Evolutionary conservation across 257 asterid species (phyloP).

Genomic region (Jaltomata sinuosa): DNA sequence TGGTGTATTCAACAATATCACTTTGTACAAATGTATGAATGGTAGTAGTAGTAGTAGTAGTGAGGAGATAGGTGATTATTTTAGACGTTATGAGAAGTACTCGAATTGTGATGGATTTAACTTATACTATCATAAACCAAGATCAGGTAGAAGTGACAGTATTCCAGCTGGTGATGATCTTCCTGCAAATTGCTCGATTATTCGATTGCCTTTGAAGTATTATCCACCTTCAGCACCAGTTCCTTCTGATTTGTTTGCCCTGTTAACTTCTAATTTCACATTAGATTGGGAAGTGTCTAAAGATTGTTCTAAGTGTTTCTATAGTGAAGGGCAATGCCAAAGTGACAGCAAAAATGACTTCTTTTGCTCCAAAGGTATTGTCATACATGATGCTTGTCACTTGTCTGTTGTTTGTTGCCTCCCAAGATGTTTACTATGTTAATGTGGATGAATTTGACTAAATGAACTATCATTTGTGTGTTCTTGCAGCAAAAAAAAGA

Average conservation of each 20-base stretch:
- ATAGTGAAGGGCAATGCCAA: neutral
- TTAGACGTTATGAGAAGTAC: neutral
- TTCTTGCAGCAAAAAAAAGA: neutral
- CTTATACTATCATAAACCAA: neutral
- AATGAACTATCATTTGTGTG: neutral
- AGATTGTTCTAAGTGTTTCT: neutral
- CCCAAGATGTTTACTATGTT: neutral
- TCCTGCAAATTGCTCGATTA: neutral
- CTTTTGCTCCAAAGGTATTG: constrained; percentile 1
- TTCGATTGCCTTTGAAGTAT: neutral
- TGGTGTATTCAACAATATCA: neutral
- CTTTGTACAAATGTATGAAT: neutral
- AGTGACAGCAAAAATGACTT: neutral
- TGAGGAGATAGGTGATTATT: neutral
- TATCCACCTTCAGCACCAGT: neutral
- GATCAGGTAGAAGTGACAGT: neutral
- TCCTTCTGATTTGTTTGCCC: neutral
- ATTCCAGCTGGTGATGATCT: neutral
- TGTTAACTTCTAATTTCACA: neutral
- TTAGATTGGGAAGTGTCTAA: neutral
- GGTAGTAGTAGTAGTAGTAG: neutral
- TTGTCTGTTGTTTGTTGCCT: neutral
- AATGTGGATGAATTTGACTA: neutral
- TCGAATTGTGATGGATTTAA: neutral
- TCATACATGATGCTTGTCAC: neutral